These are phyloP conservation scores for Litchi chinensis DNA, from an alignment of 345 rosid species.

Conservation along the genomic window DNA sequence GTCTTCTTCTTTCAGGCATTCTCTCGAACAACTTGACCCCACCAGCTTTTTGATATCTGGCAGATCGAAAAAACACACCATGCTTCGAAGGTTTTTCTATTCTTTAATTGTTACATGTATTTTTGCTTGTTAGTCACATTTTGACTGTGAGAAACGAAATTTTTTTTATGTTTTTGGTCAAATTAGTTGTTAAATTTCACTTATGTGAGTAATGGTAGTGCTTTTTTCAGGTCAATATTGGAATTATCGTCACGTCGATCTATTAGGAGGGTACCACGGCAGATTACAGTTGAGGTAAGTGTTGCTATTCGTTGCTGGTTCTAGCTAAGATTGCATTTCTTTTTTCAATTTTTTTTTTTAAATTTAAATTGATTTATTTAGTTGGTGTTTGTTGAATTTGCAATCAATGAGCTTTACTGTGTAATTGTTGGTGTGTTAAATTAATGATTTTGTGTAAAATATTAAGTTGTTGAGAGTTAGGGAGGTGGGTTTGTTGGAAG, in stretches of 20 bases:
- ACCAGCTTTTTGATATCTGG: not conserved
- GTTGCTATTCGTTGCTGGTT: not conserved
- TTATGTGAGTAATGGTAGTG: not conserved
- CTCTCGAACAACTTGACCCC: conserved; percentile 10
- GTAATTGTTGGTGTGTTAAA: not conserved
- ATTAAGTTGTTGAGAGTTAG: not conserved
- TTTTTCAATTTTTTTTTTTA: not conserved
- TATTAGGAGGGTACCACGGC: conserved; percentile 46
- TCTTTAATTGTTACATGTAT: not conserved
- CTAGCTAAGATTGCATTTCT: not conserved
- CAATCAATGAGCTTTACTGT: not conserved
- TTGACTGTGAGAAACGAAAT: too few species aligned
- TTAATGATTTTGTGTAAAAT: not conserved
- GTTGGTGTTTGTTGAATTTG: not conserved
- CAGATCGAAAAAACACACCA: not conserved
- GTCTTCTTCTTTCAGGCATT: not conserved
- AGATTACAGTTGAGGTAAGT: conserved; percentile 51
- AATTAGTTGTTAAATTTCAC: not conserved
- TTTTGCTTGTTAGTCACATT: not conserved
- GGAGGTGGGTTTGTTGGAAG: not conserved
- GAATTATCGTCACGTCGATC: conserved; percentile 61
- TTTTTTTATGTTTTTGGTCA: not conserved
- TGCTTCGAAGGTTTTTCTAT: conserved; percentile 13
- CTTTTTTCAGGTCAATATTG: conserved; percentile 59
- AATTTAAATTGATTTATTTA: not conserved